Conservation (phyloP, 345 rosid species). For the Gossypium rotundifolium region DNA sequence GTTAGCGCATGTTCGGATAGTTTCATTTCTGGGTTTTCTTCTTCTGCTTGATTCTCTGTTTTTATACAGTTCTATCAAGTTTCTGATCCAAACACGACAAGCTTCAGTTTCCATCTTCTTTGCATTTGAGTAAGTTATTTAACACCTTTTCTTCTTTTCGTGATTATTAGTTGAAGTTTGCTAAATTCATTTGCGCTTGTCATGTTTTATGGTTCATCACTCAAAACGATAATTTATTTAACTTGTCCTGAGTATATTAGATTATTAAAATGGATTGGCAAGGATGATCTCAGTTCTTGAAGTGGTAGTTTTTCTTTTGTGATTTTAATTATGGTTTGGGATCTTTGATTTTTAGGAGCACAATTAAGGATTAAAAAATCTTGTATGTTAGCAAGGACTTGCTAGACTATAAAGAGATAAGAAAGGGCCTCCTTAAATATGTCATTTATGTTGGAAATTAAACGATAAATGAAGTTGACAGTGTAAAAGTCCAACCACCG, state of each 20-base stretch:
- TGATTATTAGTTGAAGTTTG: background rate
- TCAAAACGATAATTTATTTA: background rate
- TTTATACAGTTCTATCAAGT: constrained; percentile 54
- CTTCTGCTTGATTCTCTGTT: constrained; percentile 59
- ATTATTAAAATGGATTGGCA: background rate
- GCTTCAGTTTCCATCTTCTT: constrained; percentile 92
- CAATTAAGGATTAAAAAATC: background rate
- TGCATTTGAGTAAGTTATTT: constrained; percentile 77
- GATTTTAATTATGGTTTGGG: background rate
- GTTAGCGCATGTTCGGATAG: constrained; percentile 63
- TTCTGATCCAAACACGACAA: constrained; percentile 51
- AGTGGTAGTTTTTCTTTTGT: background rate
- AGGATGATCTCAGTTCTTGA: background rate
- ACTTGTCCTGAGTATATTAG: background rate
- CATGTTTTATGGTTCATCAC: background rate
- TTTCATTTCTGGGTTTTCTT: constrained; percentile 76
- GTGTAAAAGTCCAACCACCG: background rate
- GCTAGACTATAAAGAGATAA: background rate
- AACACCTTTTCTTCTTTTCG: background rate
- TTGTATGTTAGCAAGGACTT: background rate
- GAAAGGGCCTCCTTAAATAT: background rate
- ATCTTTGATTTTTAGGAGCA: background rate
- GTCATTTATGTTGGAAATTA: background rate
- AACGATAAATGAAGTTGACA: background rate
- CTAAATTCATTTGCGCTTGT: background rate